Percentiles rank a stretch among this genome's conserved stretches.
Conservation (phyloP, 805 yeast genomes). For the Kodamaea hsintzibuensis region DNA sequence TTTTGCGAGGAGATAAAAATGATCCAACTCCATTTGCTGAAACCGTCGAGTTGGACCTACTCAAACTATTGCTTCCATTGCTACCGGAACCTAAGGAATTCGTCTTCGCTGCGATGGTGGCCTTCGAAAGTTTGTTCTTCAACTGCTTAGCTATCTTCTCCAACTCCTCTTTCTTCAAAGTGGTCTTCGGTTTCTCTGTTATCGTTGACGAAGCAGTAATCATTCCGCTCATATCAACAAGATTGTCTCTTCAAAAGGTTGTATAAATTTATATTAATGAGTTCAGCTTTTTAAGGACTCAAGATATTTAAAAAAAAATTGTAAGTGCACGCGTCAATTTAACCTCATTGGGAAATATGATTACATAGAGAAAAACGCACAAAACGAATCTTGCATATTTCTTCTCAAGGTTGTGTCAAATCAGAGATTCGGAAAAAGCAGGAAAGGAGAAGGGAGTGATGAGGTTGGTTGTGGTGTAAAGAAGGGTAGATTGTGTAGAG, state of each 20-base stretch:
- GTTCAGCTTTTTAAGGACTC: not conserved
- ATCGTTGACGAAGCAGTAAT: constrained; percentile 6
- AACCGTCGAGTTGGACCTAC: not conserved
- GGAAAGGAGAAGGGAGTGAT: too few species aligned
- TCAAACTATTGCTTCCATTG: not conserved
- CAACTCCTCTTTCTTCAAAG: constrained; percentile 42
- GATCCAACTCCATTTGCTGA: not conserved
- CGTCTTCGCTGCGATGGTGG: constrained; percentile 46
- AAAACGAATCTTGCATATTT: not conserved
- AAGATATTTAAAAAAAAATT: not conserved
- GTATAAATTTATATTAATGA: not conserved
- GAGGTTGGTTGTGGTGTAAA: too few species aligned
- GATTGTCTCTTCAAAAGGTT: not conserved
- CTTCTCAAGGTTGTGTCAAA: too few species aligned
- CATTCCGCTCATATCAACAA: not conserved
- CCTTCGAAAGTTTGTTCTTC: constrained; percentile 42
- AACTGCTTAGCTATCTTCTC: constrained; percentile 46
- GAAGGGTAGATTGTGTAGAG: too few species aligned
- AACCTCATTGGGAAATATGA: constrained; percentile 7
- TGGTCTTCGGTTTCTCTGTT: constrained; percentile 27
- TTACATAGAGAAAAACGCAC: not conserved
- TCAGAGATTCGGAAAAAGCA: too few species aligned
- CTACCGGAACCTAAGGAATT: not conserved
- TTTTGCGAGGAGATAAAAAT: constrained; percentile 15
- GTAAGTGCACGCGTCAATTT: constrained; percentile 1